A percentile compares a stretch with the other conserved stretches of the same genome.
Conservation (phyloP, 108 stramenopile genomes). For the Fragilaria crotonensis region DNA sequence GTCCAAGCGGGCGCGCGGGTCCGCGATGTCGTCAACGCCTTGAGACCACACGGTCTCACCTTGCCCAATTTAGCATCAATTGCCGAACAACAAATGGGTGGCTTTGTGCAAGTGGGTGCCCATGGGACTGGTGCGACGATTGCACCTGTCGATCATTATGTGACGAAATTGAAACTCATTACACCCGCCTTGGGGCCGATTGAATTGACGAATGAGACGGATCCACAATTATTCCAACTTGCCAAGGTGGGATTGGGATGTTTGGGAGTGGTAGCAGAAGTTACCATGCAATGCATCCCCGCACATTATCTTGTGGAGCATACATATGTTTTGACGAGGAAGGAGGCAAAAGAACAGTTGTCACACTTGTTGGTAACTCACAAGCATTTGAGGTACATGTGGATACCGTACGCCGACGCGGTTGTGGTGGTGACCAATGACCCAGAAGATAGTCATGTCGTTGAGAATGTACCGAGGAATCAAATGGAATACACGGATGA, state of each 20-base stretch:
- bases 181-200: slow-evolving; percentile 81
- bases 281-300: slow-evolving; percentile 86
- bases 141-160: slow-evolving; percentile 93
- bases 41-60: slow-evolving; percentile 75
- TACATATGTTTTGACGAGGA: slow-evolving; percentile 78
- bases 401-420: slow-evolving; percentile 95
- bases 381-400: slow-evolving; percentile 98
- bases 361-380: slow-evolving; percentile 55
- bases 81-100: slow-evolving; percentile 96
- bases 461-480: slow-evolving; percentile 13
- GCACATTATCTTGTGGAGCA: slow-evolving; percentile 86
- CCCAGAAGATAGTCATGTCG: slow-evolving; percentile 42
- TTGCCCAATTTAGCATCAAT: slow-evolving; percentile 94
- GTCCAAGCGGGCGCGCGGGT: slow-evolving; percentile 93
- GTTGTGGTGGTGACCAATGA: slow-evolving; percentile 96
- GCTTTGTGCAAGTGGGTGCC: slow-evolving; percentile 90
- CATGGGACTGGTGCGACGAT: slow-evolving; percentile 94
- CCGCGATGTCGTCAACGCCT: slow-evolving; percentile 67
- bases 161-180: slow-evolving; percentile 79
- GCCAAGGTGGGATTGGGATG: slow-evolving; percentile 89
- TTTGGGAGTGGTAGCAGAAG: slow-evolving; percentile 92
- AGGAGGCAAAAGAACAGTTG: slow-evolving; percentile 64
- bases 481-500: slow-evolving; percentile 14
- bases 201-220: slow-evolving; percentile 56
- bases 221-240: slow-evolving; percentile 71